Conservation (phyloP, 139 green algal species). For the Klebsormidium nitens region DNA sequence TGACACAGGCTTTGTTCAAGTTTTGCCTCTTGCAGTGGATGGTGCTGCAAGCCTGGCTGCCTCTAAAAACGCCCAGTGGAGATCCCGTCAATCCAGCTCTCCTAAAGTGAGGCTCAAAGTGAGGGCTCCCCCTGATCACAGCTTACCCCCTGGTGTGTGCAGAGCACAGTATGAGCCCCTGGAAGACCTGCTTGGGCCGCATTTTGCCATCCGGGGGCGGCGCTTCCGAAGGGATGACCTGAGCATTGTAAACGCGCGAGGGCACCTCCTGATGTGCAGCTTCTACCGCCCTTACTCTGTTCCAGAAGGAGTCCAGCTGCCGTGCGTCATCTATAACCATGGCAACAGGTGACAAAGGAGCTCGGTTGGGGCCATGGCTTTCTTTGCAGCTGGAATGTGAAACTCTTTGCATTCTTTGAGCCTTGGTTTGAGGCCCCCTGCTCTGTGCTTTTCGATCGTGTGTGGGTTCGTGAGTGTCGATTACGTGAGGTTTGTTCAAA, state of each 20-base stretch:
- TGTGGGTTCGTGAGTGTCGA: background rate
- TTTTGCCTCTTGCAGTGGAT: background rate
- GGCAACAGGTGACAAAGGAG: slow-evolving; percentile 27
- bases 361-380: background rate
- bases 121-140: background rate
- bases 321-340: slow-evolving; percentile 44
- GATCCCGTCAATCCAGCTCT: background rate
- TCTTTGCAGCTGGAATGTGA: background rate
- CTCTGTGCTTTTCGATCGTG: background rate
- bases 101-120: background rate
- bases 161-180: slow-evolving; percentile 29
- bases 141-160: background rate
- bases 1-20: background rate
- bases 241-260: slow-evolving; percentile 29
- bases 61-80: background rate
- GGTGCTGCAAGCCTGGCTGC: too few relatives aligned
- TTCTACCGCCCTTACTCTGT: slow-evolving; percentile 10
- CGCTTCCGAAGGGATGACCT: slow-evolving; percentile 22
- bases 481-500: background rate
- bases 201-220: slow-evolving; percentile 26
- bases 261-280: slow-evolving; percentile 35
- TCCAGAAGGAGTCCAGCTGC: slow-evolving; percentile 16
- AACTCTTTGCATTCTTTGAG: background rate
- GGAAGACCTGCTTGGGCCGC: slow-evolving; percentile 27
- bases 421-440: background rate